A percentile compares a stretch with the other conserved stretches of the same genome.
These are phyloP conservation scores for Fusarium sulawesiense DNA, from an alignment of 2,329 filamentous ascomycete species.

Conservation along the genomic window DNA sequence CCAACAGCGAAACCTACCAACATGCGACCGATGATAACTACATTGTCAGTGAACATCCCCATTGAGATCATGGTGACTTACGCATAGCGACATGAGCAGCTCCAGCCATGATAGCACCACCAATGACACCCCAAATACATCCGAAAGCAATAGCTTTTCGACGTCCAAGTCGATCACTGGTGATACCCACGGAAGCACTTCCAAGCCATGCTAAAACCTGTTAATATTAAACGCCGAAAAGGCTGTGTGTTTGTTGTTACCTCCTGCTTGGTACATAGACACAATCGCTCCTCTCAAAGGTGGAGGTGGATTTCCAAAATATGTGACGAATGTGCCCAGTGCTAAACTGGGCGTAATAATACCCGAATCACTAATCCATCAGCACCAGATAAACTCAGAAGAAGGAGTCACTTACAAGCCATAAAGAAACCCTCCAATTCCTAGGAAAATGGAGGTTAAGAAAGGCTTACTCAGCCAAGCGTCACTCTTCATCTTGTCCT, in stretches of 20 bases:
- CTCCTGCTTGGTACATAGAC: constrained; percentile 55
- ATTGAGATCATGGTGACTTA: constrained; percentile 26
- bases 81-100: constrained; percentile 56
- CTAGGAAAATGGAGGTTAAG: constrained; percentile 53
- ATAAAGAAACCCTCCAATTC: constrained; percentile 56
- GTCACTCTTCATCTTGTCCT: constrained; percentile 41
- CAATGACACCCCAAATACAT: constrained; percentile 54
- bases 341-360: constrained; percentile 57
- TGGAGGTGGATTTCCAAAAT: constrained; percentile 52
- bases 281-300: constrained; percentile 54
- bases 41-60: rapidly evolving
- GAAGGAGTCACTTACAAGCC: constrained; percentile 48
- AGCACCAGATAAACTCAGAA: too few relatives aligned
- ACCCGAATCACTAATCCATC: constrained; percentile 51
- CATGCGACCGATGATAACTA: constrained; percentile 54
- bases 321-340: constrained; percentile 49
- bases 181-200: constrained; percentile 54
- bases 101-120: constrained; percentile 55
- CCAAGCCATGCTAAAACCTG: constrained; percentile 51
- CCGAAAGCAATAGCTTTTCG: constrained; percentile 56
- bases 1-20: constrained; percentile 55
- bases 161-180: constrained; percentile 53
- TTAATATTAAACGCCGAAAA: too few relatives aligned
- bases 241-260: constrained; percentile 20
- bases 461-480: constrained; percentile 54